Conservation (phyloP, 1,284 basidiomycete genomes). For the Vanrija sp. region DNA sequence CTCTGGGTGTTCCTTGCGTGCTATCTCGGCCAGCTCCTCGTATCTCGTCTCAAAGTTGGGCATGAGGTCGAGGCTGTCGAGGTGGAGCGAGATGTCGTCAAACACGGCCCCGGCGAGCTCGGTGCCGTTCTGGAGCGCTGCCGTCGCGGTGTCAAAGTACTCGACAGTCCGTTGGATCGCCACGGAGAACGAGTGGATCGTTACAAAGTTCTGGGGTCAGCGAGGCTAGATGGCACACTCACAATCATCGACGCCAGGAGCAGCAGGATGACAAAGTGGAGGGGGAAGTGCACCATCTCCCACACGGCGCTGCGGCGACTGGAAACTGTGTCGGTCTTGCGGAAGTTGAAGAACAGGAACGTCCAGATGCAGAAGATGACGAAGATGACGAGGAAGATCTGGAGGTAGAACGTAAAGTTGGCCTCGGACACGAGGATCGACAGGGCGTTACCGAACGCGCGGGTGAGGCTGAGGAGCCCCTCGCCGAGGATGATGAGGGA, state of each 20-base stretch:
- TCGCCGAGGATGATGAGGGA: conserved; percentile 29
- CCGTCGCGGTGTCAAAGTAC: too few species aligned
- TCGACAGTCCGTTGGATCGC: too few species aligned
- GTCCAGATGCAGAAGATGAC: conserved; percentile 28
- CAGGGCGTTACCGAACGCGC: conserved; percentile 2
- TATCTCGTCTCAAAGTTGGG: too few species aligned
- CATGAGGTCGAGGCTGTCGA: too few species aligned
- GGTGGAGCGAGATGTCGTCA: too few species aligned
- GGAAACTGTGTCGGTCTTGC: neutral
- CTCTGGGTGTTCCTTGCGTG: too few species aligned
- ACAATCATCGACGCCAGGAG: neutral
- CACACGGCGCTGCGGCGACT: conserved; percentile 7
- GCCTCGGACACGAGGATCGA: conserved; percentile 20
- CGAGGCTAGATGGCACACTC: too few species aligned
- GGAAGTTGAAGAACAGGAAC: conserved; percentile 26
- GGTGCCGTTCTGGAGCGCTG: too few species aligned
- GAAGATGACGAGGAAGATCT: conserved; percentile 19
- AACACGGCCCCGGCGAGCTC: too few species aligned
- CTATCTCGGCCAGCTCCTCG: too few species aligned
- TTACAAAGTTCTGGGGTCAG: too few species aligned
- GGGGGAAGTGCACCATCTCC: conserved; percentile 9
- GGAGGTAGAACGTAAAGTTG: conserved; percentile 19
- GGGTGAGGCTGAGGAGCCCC: neutral
- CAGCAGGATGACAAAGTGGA: neutral
- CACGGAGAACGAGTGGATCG: too few species aligned